Percentiles rank a stretch among this genome's conserved stretches.
Evolutionary conservation across 192 early-diverging fungal species (phyloP).

Genomic region (Backusella tuberculispora): DNA sequence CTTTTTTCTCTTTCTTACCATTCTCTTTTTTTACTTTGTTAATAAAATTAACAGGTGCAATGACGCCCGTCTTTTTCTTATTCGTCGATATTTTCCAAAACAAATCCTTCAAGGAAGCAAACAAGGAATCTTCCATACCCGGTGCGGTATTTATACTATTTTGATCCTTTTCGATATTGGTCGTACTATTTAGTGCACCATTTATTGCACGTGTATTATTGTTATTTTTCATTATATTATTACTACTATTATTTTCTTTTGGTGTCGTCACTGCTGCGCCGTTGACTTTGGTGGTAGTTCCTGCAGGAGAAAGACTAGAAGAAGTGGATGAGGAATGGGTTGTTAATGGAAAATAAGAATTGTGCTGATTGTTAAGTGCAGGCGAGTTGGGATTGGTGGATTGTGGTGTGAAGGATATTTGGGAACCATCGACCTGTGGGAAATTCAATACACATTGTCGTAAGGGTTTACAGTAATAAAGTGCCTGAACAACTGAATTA

Average conservation of each 20-base stretch:
- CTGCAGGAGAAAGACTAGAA: background rate
- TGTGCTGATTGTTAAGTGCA: slow-evolving; percentile 21
- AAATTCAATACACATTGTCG: slow-evolving; percentile 89
- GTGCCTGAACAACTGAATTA: slow-evolving; percentile 94
- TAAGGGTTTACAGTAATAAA: slow-evolving; percentile 95
- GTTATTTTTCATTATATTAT: background rate
- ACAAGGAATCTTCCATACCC: slow-evolving; percentile 79
- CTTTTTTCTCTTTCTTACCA: slow-evolving; percentile 53
- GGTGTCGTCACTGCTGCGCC: background rate
- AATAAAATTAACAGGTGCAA: slow-evolving; percentile 86
- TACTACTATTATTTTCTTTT: slow-evolving; percentile 3
- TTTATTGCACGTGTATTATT: background rate
- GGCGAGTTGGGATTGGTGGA: slow-evolving; percentile 42
- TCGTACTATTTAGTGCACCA: background rate
- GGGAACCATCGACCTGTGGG: slow-evolving; percentile 48
- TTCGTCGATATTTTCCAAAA: slow-evolving; percentile 84
- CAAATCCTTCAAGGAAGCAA: slow-evolving; percentile 83
- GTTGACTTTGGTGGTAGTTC: slow-evolving; percentile 14
- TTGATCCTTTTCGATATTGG: slow-evolving; percentile 21
- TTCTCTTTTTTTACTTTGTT: slow-evolving; percentile 92
- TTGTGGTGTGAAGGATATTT: slow-evolving; percentile 22
- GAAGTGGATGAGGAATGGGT: slow-evolving; percentile 1
- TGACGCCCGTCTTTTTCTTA: slow-evolving; percentile 80
- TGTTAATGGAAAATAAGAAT: slow-evolving; percentile 20
- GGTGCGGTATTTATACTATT: slow-evolving; percentile 23